phyloP scores from a whole-genome alignment of 2,329 filamentous ascomycete genomes.

The Tympanopsis confertula region DNA sequence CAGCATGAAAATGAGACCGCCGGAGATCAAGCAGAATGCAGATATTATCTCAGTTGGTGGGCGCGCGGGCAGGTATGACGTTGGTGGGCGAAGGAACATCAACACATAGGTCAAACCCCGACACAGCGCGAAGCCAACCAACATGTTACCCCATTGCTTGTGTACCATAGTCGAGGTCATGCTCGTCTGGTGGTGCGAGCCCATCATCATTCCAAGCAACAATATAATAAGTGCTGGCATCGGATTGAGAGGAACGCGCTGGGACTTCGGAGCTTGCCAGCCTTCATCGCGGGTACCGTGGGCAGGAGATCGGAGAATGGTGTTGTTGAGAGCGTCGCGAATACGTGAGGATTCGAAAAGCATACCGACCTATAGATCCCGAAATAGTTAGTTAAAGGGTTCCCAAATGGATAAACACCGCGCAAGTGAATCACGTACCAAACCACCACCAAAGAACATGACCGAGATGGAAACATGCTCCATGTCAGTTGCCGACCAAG shows the following conservation, averaged over 20 bases:
- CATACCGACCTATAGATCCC: slow-evolving; percentile 54
- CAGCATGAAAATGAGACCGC: slow-evolving; percentile 85
- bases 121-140: slow-evolving; percentile 70
- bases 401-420: too few relatives aligned
- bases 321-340: slow-evolving; percentile 53
- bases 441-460: slow-evolving; percentile 83
- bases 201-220: slow-evolving; percentile 88
- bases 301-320: slow-evolving; percentile 23
- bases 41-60: slow-evolving; percentile 84
- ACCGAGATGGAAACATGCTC: slow-evolving; percentile 89
- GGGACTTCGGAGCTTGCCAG: slow-evolving; percentile 51
- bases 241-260: slow-evolving; percentile 72
- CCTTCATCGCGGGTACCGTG: slow-evolving; percentile 32
- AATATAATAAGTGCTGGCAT: slow-evolving; percentile 79
- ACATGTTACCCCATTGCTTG: slow-evolving; percentile 80
- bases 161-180: slow-evolving; percentile 88
- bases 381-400: slow-evolving; percentile 11
- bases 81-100: slow-evolving; percentile 69
- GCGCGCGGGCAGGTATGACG: slow-evolving; percentile 67
- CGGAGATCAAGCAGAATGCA: slow-evolving; percentile 75
- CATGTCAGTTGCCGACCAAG: slow-evolving; percentile 69
- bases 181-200: slow-evolving; percentile 72
- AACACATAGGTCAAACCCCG: slow-evolving; percentile 70
- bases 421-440: slow-evolving; percentile 42
- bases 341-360: slow-evolving; percentile 67